phyloP scores from a whole-genome alignment of 176 grass and related monocot species.

The Rhynchospora breviuscula region DNA sequence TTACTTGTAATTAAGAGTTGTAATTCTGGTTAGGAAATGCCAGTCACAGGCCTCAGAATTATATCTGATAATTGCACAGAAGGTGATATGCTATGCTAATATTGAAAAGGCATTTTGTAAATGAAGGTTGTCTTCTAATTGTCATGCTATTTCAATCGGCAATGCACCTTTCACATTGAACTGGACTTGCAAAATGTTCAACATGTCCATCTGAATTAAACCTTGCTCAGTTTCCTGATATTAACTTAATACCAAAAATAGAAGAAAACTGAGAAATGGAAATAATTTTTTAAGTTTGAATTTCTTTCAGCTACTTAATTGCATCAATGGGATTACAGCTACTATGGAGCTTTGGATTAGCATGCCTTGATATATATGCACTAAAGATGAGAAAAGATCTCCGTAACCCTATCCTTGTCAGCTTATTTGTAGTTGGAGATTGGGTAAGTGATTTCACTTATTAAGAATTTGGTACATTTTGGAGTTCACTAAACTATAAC shows the following conservation, averaged over 20 bases:
- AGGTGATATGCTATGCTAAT: neutral
- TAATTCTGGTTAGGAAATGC: neutral
- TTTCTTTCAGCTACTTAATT: slow-evolving; percentile 72
- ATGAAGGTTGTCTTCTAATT: neutral
- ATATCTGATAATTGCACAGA: neutral
- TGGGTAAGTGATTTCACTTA: slow-evolving; percentile 49
- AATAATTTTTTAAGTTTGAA: neutral
- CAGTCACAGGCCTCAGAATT: neutral
- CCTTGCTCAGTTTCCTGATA: neutral
- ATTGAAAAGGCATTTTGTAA: neutral
- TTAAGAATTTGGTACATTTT: neutral
- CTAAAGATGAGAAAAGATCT: slow-evolving; percentile 58
- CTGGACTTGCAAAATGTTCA: neutral
- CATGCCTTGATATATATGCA: slow-evolving; percentile 79
- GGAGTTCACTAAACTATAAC: neutral
- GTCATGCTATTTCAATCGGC: neutral
- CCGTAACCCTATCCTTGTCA: slow-evolving; percentile 61
- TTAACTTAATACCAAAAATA: slow-evolving; percentile 9
- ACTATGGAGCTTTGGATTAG: slow-evolving; percentile 82
- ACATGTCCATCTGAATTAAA: neutral
- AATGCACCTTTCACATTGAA: neutral
- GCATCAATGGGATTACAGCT: slow-evolving; percentile 89
- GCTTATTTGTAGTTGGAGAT: slow-evolving; percentile 86
- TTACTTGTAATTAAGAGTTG: neutral
- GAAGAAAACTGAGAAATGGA: neutral